Evolutionary conservation across 2,329 filamentous ascomycete genomes (phyloP).

Genomic region (Aspergillus sp.): DNA sequence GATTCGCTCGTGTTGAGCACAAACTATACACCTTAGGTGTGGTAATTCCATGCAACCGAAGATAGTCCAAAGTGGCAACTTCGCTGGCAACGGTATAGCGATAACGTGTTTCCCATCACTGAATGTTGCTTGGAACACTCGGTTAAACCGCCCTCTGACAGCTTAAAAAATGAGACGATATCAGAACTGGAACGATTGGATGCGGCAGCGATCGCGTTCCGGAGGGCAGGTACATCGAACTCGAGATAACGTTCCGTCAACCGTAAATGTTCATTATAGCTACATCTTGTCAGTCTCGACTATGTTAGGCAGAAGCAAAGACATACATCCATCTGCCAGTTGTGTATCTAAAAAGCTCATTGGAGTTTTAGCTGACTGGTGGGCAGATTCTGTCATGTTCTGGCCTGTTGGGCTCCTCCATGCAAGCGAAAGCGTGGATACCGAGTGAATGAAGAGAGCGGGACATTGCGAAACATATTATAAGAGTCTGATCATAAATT

Average conservation of each 20-base stretch:
- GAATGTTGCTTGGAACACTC: constrained; percentile 31
- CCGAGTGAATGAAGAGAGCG: not conserved
- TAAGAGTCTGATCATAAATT: not conserved
- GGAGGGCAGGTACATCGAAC: constrained; percentile 23
- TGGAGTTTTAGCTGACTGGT: not conserved
- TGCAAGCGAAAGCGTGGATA: not conserved
- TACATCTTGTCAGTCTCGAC: not conserved
- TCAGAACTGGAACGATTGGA: constrained; percentile 11
- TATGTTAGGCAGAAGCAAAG: not conserved
- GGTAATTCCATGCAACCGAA: constrained; percentile 9
- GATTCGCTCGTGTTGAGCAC: constrained; percentile 4
- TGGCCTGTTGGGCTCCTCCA: not conserved
- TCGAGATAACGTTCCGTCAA: constrained; percentile 15
- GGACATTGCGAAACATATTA: not conserved
- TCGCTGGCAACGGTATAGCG: constrained; percentile 18
- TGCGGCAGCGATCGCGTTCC: constrained; percentile 13
- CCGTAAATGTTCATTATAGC: constrained; percentile 21
- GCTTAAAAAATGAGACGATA: constrained; percentile 26
- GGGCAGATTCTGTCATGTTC: not conserved
- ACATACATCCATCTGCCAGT: constrained; percentile 25
- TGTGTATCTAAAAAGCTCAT: constrained; percentile 21
- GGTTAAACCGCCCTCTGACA: constrained; percentile 40
- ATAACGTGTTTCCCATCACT: constrained; percentile 28
- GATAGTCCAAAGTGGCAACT: constrained; percentile 13
- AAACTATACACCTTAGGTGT: constrained; percentile 11